Base-by-base conservation (phyloP, 2,329 filamentous ascomycete genomes). In the Mycogone perniciosa region DNA sequence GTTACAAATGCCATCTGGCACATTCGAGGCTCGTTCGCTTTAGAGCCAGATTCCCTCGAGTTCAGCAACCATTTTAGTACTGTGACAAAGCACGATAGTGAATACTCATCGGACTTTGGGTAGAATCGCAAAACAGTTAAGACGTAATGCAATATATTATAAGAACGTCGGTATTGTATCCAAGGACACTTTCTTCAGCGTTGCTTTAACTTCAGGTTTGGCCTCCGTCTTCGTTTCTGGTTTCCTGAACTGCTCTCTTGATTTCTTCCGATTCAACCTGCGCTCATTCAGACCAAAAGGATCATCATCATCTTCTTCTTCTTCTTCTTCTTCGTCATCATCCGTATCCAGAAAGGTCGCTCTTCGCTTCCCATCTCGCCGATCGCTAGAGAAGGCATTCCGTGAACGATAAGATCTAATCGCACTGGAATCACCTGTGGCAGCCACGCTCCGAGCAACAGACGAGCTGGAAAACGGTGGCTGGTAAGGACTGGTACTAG, bases 161-260 rank as follows among this genome's bases (percentile, higher is more conserved):
- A 69, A 56, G 53, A 71, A 70, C 4, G 65, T 64, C 5, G 68
- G 68, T 52, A 71, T 71, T n/a, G 60, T 60, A 39, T 67, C 62
- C n/a, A 59, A 57, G 5, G 57, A 51, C 6, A 54, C 44, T 11
- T 57, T 61, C 6, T 52, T 62, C 8, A 53, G 9, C 2, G 55
- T 38, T 26, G 52, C 40, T 30, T 37, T 53, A 4, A 56, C 55
- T 27, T 51, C 48, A 6, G 10, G 20, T 38, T 46, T 51, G 26
- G 29, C 20, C 26, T 45, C 46, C 5, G 20, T 6, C 11, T 48
- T 46, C 27, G 30, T 13, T 1, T 54, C 52, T 1, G 50, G 31
- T 20, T 51, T 64, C 44, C 57, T 60, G 4, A 61, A 46, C 35
- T 66, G 56, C 7, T 64, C 64, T 29, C 60, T 60, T 5, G 67